Evolutionary conservation across 2,329 filamentous ascomycete species (phyloP).

Genomic region (Whalleya microplaca): DNA sequence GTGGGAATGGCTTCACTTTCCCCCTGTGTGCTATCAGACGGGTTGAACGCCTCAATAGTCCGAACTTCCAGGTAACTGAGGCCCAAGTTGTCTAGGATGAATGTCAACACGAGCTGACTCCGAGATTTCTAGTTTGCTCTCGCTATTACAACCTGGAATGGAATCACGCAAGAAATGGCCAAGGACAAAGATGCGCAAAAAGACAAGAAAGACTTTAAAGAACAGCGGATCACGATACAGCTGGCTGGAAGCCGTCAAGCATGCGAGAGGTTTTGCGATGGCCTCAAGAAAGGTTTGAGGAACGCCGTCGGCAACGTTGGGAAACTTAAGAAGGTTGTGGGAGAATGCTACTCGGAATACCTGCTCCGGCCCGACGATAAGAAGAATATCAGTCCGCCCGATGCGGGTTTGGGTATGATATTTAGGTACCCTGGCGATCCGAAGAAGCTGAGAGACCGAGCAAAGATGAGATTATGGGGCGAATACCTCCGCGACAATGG

Average conservation of each 20-base stretch:
- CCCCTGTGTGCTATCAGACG: slow-evolving; percentile 89
- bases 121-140: slow-evolving; percentile 72
- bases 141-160: slow-evolving; percentile 94
- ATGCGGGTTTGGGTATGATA: slow-evolving; percentile 88
- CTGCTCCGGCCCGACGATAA: slow-evolving; percentile 66
- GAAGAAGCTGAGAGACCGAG: slow-evolving; percentile 89
- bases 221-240: slow-evolving; percentile 90
- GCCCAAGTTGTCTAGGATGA: background rate
- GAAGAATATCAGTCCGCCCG: slow-evolving; percentile 71
- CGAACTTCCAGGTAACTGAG: slow-evolving; percentile 71
- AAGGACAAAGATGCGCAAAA: slow-evolving; percentile 46
- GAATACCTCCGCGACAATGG: slow-evolving; percentile 97
- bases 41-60: slow-evolving; percentile 90
- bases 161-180: slow-evolving; percentile 57
- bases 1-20: slow-evolving; percentile 93
- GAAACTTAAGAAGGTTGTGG: slow-evolving; percentile 77
- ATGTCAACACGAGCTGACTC: background rate
- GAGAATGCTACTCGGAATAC: slow-evolving; percentile 91
- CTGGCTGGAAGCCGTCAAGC: slow-evolving; percentile 85
- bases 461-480: slow-evolving; percentile 97
- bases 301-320: slow-evolving; percentile 87
- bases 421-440: slow-evolving; percentile 96
- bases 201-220: slow-evolving; percentile 51
- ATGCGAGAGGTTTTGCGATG: slow-evolving; percentile 96
- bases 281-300: slow-evolving; percentile 85